Conservation (phyloP, 139 green algal species). For the Trebouxia sp. region DNA sequence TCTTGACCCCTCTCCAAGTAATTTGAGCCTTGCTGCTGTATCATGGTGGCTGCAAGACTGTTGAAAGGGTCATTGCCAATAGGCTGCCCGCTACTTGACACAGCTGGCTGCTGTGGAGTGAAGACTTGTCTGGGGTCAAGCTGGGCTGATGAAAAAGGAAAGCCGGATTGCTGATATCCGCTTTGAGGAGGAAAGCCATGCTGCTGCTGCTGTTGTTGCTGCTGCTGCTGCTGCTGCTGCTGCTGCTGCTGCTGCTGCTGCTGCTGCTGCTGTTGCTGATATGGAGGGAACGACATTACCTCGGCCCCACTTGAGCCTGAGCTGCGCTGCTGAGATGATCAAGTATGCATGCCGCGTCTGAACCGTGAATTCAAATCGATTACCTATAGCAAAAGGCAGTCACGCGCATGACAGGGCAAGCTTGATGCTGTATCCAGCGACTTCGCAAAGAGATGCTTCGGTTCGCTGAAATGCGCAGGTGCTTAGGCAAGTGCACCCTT, state of each 20-base stretch:
- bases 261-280: background rate
- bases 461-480: no score
- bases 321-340: no score
- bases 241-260: constrained; percentile 4
- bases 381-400: no score
- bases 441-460: no score
- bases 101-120: constrained; percentile 18
- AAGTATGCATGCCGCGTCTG: no score
- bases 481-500: no score
- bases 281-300: background rate
- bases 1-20: constrained; percentile 56
- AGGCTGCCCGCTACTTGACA: constrained; percentile 12
- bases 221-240: background rate
- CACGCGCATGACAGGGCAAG: no score
- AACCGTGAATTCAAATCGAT: no score
- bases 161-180: background rate
- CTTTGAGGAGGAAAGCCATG: background rate
- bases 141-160: background rate
- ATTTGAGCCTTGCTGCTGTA: constrained; percentile 49
- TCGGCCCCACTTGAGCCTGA: no score
- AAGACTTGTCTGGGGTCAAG: constrained; percentile 6
- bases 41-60: constrained; percentile 44
- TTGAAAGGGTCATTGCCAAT: constrained; percentile 4
- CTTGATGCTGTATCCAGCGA: no score
- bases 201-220: background rate